Base-by-base conservation (phyloP, 1,284 basidiomycete genomes). In the Ceratobasidium sp. region DNA sequence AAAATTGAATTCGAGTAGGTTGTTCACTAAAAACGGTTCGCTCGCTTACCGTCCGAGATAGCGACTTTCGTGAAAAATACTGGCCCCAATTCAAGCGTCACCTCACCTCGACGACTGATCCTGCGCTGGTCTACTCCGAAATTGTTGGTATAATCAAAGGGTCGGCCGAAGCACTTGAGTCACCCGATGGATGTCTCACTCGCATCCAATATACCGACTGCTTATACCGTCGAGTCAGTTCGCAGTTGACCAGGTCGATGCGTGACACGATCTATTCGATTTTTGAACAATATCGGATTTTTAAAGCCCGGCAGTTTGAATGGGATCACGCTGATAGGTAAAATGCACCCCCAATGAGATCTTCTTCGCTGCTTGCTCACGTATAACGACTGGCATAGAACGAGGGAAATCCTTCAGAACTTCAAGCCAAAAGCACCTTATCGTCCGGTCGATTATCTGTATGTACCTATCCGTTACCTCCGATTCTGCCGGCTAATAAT, bases 101-200 rank as follows among this genome's bases (percentile, higher is more conserved):
- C 0, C 67, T 55, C 1, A 69, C 49, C 1, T 53, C 26, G 26
- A 13, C 12, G 3, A 10, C 55, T 91, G 92, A 92, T 82, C 87
- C 91, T 0, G 86, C 89, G 3, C 85, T 92, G 10, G 89, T 92
- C 2, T 94, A 90, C 81, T 89, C 87, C 23, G 92, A 94, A 80
- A 86, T 94, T 58, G 87, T 93, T 81, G 78, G 73, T 0, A 73
- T 79, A 4, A 79, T 79, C 63, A 76, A 79, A 39, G 78, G 78
- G 4, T 79, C 64, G 3, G 28, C 66, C 12, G 46, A 55, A n/a
- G 73, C 78, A 9, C 40, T 76, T 0, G 33, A 39, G 18, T 42
- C 63, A 20, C 18, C 12, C 13, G 49, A 51, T 9, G 72, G 61
- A 3, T 68, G 53, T 51, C 26, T 79, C 3, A 42, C 56, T 3